Evolutionary conservation across 2,329 filamentous ascomycete species (phyloP), one percentile per base, ranked within the genome.

Genomic region (Cladosporium cucumerinum): DNA sequence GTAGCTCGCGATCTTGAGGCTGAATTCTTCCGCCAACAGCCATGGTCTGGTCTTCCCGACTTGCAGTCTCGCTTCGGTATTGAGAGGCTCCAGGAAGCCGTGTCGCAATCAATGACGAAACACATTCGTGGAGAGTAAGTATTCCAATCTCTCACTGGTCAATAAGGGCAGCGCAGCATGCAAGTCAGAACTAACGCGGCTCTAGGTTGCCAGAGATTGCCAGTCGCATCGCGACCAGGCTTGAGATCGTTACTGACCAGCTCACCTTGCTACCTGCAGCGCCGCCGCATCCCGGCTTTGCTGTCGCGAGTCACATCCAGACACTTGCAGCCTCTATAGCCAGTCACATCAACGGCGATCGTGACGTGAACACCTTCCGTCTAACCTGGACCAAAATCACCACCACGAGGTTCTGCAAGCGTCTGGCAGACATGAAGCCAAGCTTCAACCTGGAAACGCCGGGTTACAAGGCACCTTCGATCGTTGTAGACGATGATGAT

Each of bases 201-300:
- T 18, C n/a, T 28, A 64, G 58, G 8, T 65, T 74, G 6, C 82
- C 82, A 0, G 65, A 68, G 0, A 82, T 85, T 4, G 75, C 78
- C 0, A 68, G 73, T 0, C 75, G 82, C n/a, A 81, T 86, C 0
- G 67, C 79, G 6, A 63, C 70, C 0, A 78, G 85, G 5, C 81
- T 90, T 0, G 67, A 76, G 0, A 73, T 80, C 0, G 85, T 93
- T 2, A 79, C 86, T 1, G 69, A 72, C 0, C 78, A 89, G 64
- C 81, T 96, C 0, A 68, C 74, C 0, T 78, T 77, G 0, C 82
- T 93, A 0, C 88, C 91, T 43, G 84, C 91, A 0, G 89, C 89
- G 0, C 77, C 77, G 0, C 77, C 80, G 0, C 91, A 92, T 51
- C 85, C 92, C 0, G 84, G 87, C n/a, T 80, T 87, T 0, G 85